These are phyloP conservation scores for Papiliotrema terrestris DNA, from an alignment of 1,284 basidiomycete species.

Conservation along the genomic window DNA sequence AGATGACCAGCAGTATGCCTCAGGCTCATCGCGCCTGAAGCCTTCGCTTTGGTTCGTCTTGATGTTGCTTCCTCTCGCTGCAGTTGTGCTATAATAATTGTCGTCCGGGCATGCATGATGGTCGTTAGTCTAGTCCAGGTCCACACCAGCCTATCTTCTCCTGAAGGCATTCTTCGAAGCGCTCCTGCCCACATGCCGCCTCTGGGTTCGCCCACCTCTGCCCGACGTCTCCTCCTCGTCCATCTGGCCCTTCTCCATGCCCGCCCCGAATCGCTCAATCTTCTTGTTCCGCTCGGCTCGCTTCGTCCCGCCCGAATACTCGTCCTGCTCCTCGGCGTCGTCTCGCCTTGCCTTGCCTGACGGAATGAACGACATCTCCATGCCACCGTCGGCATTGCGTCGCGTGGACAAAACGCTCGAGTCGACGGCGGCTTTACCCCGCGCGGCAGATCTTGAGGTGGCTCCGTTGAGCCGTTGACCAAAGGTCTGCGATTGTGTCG, in stretches of 20 bases:
- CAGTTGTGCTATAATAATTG: background rate
- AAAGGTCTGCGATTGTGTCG: slow-evolving; percentile 29
- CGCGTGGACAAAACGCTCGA: slow-evolving; percentile 43
- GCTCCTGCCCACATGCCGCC: slow-evolving; percentile 70
- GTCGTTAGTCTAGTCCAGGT: background rate
- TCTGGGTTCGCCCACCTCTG: slow-evolving; percentile 61
- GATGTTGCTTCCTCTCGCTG: too few relatives aligned
- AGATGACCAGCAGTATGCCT: background rate
- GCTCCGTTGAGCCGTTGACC: slow-evolving; percentile 42
- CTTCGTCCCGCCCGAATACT: slow-evolving; percentile 45
- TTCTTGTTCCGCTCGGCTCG: slow-evolving; percentile 40
- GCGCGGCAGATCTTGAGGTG: slow-evolving; percentile 3
- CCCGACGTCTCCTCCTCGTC: slow-evolving; percentile 49
- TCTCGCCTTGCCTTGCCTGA: slow-evolving; percentile 18
- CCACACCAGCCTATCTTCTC: slow-evolving; percentile 25
- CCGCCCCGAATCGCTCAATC: slow-evolving; percentile 73
- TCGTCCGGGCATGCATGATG: background rate
- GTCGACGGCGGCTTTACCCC: slow-evolving; percentile 10
- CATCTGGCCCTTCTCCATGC: slow-evolving; percentile 71
- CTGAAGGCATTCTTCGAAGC: slow-evolving; percentile 82
- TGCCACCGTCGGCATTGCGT: slow-evolving; percentile 48
- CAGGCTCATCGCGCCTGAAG: too few relatives aligned
- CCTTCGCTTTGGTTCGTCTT: too few relatives aligned
- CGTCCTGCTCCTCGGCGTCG: slow-evolving; percentile 52
- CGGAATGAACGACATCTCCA: slow-evolving; percentile 55